Evolutionary conservation across 768 basidiomycete genomes (phyloP), one percentile per base, ranked within the genome.

Genomic region (Agrocybe chaxingu): DNA sequence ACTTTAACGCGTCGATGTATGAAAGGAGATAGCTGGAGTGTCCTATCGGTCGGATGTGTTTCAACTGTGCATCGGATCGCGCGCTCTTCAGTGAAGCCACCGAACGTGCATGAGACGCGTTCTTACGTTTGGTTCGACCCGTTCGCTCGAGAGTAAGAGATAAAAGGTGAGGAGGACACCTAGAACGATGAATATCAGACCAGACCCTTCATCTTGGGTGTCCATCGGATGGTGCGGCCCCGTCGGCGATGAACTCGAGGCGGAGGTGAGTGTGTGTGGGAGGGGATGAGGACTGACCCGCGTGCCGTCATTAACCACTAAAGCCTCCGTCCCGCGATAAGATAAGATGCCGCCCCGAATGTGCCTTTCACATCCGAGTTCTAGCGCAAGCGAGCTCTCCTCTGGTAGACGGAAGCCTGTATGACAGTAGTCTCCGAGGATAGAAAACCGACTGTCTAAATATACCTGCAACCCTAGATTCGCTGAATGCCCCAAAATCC

Each of bases 31-130:
- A 54, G 3, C 30, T 42, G 16, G 54, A 45, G 36, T 35, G 45
- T 36, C 68, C 67, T 11, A 59, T 34, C 8, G 60, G 53, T 16
- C 62, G 65, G 24, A 68, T 66, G 33, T 60, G 56, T 16, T 52
- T 58, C 11, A 67, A 51, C 68, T 69, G 43, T 4, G 16, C 24
- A 46, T n/a, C 12, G 47, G 24, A n/a, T 30, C 37, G 19, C 16
- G 5, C 12, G 18, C 31, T 38, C 18, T 24, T 24, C 24, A 24
- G 24, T 24, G 24, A 45, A 30, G 18, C 9, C 36, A 8, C 4
- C 8, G 40, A 50, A 24, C 11, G 32, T 12, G 16, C 2, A 30
- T 2, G 38, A 2, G 35, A 40, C 18, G n/a, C 2, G n/a, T 39
- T 8, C 53, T 16, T 45, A 54, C 57, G 12, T 52, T 42, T 32